Evolutionary conservation across 2,329 filamentous ascomycete species (phyloP), one percentile per base, ranked within the genome.

Genomic region (Pezicula radicicola): DNA sequence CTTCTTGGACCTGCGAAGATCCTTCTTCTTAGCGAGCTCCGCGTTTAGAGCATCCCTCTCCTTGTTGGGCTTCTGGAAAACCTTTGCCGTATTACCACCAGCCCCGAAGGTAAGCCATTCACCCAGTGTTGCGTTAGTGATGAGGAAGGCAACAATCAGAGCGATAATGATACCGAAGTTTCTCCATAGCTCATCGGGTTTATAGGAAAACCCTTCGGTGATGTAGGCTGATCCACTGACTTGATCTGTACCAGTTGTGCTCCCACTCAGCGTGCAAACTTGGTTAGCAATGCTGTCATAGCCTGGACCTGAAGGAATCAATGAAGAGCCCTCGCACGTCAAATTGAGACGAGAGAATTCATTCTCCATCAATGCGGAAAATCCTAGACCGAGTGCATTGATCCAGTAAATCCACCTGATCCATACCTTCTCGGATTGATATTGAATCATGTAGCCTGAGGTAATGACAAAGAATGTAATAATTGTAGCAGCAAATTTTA

Each of bases 401-500:
- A 91, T 74, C 74, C 85, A 93, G 71, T 84, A 89, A 54, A 93
- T 84, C 89, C 89, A 94, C 16, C 87, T 76, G 6, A 92, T 67
- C 85, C 89, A 93, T 4, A 85, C 83, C 60, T 91, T 86, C 60
- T 89, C 81, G 2, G 75, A 81, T 46, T 86, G 80, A 66, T 88
- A 91, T 66, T 91, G 89, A 53, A 96, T 93, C 40, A 95, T 72
- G 68, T 94, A 96, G 4, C 91, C 91, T 1, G 85, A 87, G 0
- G 89, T 94, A 18, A 91, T 75, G 25, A 94, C 83, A 60, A 92
- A 90, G n/a, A 92, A 71, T 0, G 88, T 92, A 57, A 96, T 91
- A 48, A 91, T 79, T 1, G 90, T 77, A 5, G 89, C 85, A 6
- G 89, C 89, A 50, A 89, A 87, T 67, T 92, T 92, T 68, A 92